Base-by-base conservation (phyloP, 495 filamentous ascomycete species). In the Tuber indicum region DNA sequence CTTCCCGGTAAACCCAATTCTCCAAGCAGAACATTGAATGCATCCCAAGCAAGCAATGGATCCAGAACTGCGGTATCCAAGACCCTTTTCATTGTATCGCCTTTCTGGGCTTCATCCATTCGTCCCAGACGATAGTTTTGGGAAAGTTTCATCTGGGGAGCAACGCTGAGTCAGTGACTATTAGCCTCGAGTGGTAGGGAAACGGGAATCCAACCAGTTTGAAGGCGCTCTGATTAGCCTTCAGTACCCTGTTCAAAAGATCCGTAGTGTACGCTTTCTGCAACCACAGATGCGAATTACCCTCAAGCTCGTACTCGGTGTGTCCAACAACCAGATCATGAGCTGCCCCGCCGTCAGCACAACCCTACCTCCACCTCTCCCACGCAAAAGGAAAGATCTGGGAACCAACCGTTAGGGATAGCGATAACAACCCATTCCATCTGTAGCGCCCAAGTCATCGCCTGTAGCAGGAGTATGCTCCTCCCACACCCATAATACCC, bases 351-450 rank as follows among this genome's bases (percentile, higher is more conserved):
- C n/a, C 62, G 58, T 39, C 26, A 70, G 23, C 23, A 36, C 58
- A 66, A 36, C 58, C 26, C 23, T n/a, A 62, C 26, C 52, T 62
- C 52, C 14, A 7, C 26, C 58, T 58, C 58, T 12, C 26, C 58
- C 58, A 36, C 14, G 12, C 58, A 36, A 77, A 80, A 75, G 81
- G 70, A 69, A 41, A 77, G 42, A 72, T 71, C n/a, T 41, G 72
- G 66, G 46, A 69, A 78, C 86, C 81, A 87, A 96, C 95, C 92
- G 83, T 99, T 94, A n/a, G 96, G 94, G 73, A 98, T 88, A 78
- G 92, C 91, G 73, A 99, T 87, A 17, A 98, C 95, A 46, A 97
- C 87, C 94, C 94, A 97, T 26, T 91, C 88, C 83, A 92, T 94
- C 79, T 93, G 82, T 79, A 94, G 91, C 1, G 90, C 96, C 86